A percentile compares a stretch with the other conserved stretches of the same genome.
Conservation (phyloP, 2,329 filamentous ascomycete species). For the Elsinoe perseae region DNA sequence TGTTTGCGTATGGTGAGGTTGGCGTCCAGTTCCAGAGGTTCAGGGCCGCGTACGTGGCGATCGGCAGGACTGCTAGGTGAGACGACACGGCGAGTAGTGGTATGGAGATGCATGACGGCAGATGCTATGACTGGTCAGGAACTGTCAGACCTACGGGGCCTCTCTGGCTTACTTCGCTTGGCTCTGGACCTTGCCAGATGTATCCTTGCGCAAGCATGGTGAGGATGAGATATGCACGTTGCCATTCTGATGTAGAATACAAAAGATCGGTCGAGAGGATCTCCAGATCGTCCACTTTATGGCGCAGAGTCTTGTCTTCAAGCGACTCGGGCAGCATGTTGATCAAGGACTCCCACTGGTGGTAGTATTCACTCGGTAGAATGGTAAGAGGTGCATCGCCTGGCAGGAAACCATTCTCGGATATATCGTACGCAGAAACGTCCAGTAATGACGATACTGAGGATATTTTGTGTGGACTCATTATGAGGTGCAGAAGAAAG, state of each 20-base stretch:
- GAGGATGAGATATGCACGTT: conserved; percentile 9
- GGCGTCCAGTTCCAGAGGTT: conserved; percentile 15
- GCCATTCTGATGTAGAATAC: not conserved
- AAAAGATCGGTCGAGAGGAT: not conserved
- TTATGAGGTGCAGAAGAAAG: conserved; percentile 16
- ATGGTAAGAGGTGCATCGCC: conserved; percentile 66
- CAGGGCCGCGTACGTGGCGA: conserved; percentile 18
- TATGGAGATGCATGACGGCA: conserved; percentile 15
- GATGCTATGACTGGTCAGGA: not conserved
- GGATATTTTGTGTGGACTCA: conserved; percentile 25
- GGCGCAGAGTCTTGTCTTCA: conserved; percentile 44
- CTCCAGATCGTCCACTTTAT: not conserved
- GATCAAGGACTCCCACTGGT: conserved; percentile 80
- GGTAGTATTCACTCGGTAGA: conserved; percentile 84
- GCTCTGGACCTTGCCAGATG: conserved; percentile 10
- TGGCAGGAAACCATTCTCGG: conserved; percentile 75
- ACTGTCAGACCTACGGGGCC: not conserved
- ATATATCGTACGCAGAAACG: conserved; percentile 58
- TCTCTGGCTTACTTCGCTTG: not conserved
- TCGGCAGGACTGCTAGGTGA: conserved; percentile 7
- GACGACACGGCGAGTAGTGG: conserved; percentile 15
- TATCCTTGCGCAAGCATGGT: conserved; percentile 8
- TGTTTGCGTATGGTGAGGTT: conserved; percentile 4
- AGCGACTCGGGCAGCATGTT: conserved; percentile 76
- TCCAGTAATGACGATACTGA: conserved; percentile 20